phyloP scores from a whole-genome alignment of 768 basidiomycete genomes.

The Pleurotus cornucopiae region DNA sequence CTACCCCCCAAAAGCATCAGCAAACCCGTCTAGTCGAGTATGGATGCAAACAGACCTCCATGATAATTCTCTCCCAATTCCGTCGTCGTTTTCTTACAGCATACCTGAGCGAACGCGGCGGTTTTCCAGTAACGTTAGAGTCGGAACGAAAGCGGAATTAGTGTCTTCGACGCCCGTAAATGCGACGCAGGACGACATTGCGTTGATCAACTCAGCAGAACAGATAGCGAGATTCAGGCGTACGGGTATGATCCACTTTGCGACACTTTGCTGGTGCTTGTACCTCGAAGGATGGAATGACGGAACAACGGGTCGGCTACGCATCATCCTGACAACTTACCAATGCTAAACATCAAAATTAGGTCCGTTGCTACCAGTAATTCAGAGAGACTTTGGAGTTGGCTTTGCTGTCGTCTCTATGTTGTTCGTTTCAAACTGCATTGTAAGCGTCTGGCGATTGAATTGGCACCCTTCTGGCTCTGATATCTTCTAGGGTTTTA shows the following conservation, averaged over 20 bases:
- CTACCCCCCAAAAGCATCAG: slow-evolving; percentile 4
- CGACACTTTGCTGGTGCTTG: slow-evolving; percentile 35
- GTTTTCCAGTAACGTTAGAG: not conserved
- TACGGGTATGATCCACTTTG: slow-evolving; percentile 28
- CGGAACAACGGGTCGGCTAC: slow-evolving; percentile 13
- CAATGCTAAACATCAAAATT: not conserved
- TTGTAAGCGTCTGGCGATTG: slow-evolving; percentile 17
- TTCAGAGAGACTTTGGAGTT: slow-evolving; percentile 23
- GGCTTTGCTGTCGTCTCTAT: slow-evolving; percentile 45
- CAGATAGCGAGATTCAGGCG: slow-evolving; percentile 4
- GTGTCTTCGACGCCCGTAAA: not conserved
- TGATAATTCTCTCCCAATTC: not conserved
- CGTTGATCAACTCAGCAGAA: not conserved
- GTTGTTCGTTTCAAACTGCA: slow-evolving; percentile 35
- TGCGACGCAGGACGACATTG: not conserved
- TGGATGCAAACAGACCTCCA: not conserved
- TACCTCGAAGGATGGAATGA: slow-evolving; percentile 37
- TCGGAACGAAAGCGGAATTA: not conserved
- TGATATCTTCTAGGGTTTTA: slow-evolving; percentile 34
- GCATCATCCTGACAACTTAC: not conserved
- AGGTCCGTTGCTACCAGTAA: slow-evolving; percentile 21
- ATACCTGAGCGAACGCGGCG: not conserved
- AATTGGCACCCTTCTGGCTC: not conserved
- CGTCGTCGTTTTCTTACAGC: not conserved
- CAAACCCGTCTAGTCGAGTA: slow-evolving; percentile 3